phyloP scores from a whole-genome alignment of 257 asterid genomes.

The Nicotiana otophora region DNA sequence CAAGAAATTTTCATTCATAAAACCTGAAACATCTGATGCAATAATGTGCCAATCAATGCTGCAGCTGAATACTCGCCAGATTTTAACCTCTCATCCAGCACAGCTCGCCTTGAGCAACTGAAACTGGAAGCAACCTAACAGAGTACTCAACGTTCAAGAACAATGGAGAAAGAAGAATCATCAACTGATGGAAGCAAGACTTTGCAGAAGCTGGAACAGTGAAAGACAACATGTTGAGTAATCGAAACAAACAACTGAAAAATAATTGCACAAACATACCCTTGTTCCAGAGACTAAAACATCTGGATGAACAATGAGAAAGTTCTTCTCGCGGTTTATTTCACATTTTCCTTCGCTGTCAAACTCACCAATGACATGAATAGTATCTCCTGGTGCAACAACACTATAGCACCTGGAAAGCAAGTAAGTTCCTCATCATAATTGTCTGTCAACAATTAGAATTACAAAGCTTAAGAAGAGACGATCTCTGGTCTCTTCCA shows the following conservation, averaged over 20 bases:
- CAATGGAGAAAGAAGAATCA: conserved; percentile 5
- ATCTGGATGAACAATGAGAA: conserved; percentile 88
- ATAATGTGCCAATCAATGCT: conserved; percentile 86
- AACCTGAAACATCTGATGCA: conserved; percentile 98
- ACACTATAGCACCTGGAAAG: conserved; percentile 60
- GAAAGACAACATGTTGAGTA: background rate
- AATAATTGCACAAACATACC: conserved; percentile 38
- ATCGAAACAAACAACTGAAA: background rate
- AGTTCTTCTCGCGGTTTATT: conserved; percentile 60
- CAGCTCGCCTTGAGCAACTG: conserved; percentile 87
- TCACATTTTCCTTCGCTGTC: conserved; percentile 74
- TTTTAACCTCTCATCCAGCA: conserved; percentile 89
- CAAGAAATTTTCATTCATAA: conserved; percentile 7
- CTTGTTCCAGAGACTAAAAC: conserved; percentile 91
- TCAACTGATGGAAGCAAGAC: conserved; percentile 17
- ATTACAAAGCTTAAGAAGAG: conserved; percentile 2
- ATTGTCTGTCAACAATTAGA: background rate
- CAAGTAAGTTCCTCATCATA: background rate
- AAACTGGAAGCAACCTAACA: conserved; percentile 85
- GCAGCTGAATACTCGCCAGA: conserved; percentile 61
- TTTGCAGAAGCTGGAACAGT: conserved; percentile 1
- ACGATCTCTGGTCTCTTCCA: background rate
- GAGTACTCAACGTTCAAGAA: conserved; percentile 16
- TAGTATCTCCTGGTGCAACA: conserved; percentile 92
- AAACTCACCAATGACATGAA: conserved; percentile 80